Evolutionary conservation across 257 asterid species (phyloP).

Genomic region (Solanum ahanhuiri): DNA sequence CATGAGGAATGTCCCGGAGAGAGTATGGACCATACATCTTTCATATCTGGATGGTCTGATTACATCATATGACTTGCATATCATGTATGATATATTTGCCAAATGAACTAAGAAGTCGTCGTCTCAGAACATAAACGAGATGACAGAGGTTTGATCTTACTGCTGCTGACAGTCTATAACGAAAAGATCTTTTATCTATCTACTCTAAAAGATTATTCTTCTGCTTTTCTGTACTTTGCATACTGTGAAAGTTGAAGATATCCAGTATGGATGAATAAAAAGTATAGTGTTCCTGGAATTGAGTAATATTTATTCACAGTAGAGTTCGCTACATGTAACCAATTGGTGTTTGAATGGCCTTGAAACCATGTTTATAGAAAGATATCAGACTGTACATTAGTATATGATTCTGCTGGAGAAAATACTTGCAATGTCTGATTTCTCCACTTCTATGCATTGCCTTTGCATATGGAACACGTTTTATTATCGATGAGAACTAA

Average conservation of each 20-base stretch:
- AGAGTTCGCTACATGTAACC: background rate
- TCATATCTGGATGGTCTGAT: constrained; percentile 23
- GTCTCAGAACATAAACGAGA: background rate
- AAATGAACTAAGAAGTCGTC: background rate
- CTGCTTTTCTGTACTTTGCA: background rate
- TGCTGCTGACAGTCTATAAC: background rate
- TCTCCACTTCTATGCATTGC: background rate
- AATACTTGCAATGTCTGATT: background rate
- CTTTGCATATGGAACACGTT: background rate
- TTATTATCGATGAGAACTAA: background rate
- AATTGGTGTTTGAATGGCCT: background rate
- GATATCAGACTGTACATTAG: background rate
- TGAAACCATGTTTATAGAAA: background rate
- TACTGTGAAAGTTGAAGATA: background rate
- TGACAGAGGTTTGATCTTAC: background rate
- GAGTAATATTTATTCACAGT: background rate
- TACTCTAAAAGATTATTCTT: background rate
- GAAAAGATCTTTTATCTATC: background rate
- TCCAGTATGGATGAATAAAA: background rate
- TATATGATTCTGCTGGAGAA: background rate
- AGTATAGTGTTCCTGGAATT: background rate
- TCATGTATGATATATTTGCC: background rate
- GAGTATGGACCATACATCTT: constrained; percentile 36
- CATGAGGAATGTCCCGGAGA: constrained; percentile 28
- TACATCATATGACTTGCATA: constrained; percentile 15